Evolutionary conservation across 352 stramenopile genomes (phyloP), one percentile per base, ranked within the genome.

Genomic region (Halophytophthora polymorphica): DNA sequence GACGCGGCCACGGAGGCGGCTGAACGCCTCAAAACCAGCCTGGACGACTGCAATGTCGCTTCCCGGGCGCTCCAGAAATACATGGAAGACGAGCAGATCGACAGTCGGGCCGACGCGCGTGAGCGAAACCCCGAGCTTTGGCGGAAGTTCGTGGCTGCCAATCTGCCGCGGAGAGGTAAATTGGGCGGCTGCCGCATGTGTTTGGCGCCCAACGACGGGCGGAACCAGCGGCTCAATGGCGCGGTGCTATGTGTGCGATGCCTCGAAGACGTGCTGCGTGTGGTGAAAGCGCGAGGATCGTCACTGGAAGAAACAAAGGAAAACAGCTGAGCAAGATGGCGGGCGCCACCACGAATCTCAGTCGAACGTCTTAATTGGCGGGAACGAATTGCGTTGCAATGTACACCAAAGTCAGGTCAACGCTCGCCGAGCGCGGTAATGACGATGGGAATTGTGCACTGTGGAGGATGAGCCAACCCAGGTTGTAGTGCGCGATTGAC

Each of bases 211-310:
- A 79, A 81, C 44, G 52, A 68, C 45, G 73, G 68, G 5, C 43
- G 45, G 33, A 69, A 84, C 29, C 76, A 87, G 49, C 68, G 73
- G 2, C 62, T 85, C 31, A 87, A 85, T 41, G 65, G 65, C 8
- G 64, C 63, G 22, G 67, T 79, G n/a, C 36, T 87, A 28, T 87
- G 76, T 63, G 40, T 67, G 21, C 41, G 39, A 1, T 87, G 76
- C 36, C 40, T 83, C 18, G 39, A 64, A 29, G 56, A 68, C 19
- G 63, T 58, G 33, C 31, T 70, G 5, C 1, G 49, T 7, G 33
- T 70, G 25, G 23, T 70, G 41, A 64, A 64, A 34, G 38, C 62
- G 22, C 56, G 37, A 28, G 42, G 37, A n/a, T 56, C 36, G 10
- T 21, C 50, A 23, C 29, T 33, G 23, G 29, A 53, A 33, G 33